Percentiles rank a stretch among this genome's conserved stretches.
These are phyloP conservation scores for Apiotrichum domesticum DNA, from an alignment of 1,284 basidiomycete species.

Conservation along the genomic window DNA sequence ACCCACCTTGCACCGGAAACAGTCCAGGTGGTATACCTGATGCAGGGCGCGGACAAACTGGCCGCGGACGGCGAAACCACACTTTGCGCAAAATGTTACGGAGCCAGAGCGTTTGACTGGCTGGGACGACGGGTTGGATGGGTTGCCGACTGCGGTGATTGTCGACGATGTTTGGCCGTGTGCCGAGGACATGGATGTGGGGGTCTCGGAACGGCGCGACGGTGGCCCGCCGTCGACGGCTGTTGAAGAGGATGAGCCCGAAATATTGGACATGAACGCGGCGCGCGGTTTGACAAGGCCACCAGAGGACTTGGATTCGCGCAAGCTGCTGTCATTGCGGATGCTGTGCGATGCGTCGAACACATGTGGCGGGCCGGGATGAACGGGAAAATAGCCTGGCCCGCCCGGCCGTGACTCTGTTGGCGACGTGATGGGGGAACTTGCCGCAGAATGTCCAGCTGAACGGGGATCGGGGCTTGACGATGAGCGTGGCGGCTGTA, in stretches of 20 bases:
- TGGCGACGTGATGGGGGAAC: constrained; percentile 20
- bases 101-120: constrained; percentile 15
- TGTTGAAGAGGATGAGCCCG: background rate
- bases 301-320: no score
- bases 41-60: constrained; percentile 94
- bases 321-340: background rate
- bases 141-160: background rate
- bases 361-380: background rate
- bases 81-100: constrained; percentile 41
- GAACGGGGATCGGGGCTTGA: constrained; percentile 37
- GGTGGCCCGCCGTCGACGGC: background rate
- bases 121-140: background rate
- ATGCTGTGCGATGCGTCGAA: background rate
- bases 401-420: constrained; percentile 14
- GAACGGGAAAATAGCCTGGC: background rate
- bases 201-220: constrained; percentile 13
- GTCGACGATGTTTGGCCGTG: background rate
- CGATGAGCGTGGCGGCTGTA: constrained; percentile 28
- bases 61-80: constrained; percentile 52
- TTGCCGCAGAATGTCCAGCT: constrained; percentile 6
- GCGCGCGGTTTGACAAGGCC: background rate
- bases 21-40: constrained; percentile 90
- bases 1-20: constrained; percentile 91
- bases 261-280: background rate
- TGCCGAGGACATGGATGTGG: constrained; percentile 10